These are phyloP conservation scores for Dipteronia dyeriana DNA, from an alignment of 345 rosid genomes.

Conservation along the genomic window DNA sequence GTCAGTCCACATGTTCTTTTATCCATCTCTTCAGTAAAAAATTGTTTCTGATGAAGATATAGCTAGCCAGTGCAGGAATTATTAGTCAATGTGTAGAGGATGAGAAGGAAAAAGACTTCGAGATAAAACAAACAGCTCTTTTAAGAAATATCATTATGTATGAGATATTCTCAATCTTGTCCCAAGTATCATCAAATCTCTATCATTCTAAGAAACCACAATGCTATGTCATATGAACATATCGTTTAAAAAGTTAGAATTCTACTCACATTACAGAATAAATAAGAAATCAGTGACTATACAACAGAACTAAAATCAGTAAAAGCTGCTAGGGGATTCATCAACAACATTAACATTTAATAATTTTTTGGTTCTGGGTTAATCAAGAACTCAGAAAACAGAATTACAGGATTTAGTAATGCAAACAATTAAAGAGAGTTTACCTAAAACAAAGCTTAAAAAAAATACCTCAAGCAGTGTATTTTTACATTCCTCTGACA, in stretches of 20 bases:
- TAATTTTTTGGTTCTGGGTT: background rate
- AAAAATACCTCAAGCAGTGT: slow-evolving; percentile 55
- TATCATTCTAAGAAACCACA: background rate
- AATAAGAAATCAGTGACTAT: background rate
- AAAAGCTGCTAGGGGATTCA: background rate
- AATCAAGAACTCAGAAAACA: background rate
- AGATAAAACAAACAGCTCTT: background rate
- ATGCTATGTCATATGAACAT: background rate
- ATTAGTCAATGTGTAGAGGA: no score
- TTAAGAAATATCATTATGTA: background rate
- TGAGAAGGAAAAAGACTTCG: background rate
- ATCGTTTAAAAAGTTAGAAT: background rate
- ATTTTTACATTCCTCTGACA: slow-evolving; percentile 51
- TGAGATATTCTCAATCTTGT: background rate
- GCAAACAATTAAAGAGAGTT: background rate
- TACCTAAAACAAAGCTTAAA: background rate
- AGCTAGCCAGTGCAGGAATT: no score
- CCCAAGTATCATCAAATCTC: background rate
- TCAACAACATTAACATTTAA: slow-evolving; percentile 2
- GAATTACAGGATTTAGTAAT: background rate
- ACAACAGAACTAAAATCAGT: background rate
- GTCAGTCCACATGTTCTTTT: no score
- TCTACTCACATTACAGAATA: background rate
- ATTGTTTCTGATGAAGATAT: no score
- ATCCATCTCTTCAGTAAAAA: no score